phyloP scores from a whole-genome alignment of 345 rosid genomes.

The Populus euphratica region DNA sequence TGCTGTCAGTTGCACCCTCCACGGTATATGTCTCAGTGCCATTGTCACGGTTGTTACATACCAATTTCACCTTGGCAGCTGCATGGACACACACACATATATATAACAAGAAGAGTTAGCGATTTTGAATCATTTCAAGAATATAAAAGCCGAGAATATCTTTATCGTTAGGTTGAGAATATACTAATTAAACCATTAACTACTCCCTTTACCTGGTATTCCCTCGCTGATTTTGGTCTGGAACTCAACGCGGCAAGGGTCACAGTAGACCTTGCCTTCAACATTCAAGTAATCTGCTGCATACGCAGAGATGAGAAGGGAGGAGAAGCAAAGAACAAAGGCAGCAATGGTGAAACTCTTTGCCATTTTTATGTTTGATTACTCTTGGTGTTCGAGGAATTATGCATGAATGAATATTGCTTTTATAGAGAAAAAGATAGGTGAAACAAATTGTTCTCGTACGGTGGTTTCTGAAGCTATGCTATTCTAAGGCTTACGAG shows the following conservation, averaged over 20 bases:
- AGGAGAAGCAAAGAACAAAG: conserved; percentile 19
- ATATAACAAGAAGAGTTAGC: background rate
- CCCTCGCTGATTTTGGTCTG: conserved; percentile 9
- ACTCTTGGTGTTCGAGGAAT: background rate
- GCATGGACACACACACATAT: background rate
- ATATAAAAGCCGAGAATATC: background rate
- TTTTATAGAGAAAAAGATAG: background rate
- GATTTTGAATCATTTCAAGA: background rate
- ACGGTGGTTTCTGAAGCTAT: background rate
- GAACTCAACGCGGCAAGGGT: conserved; percentile 27
- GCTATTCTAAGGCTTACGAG: background rate
- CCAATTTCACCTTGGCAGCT: conserved; percentile 17
- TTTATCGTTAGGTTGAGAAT: too few relatives aligned
- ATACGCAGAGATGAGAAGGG: background rate
- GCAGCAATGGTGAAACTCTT: conserved; percentile 1
- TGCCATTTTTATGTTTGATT: conserved; percentile 8
- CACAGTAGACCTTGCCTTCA: conserved; percentile 26
- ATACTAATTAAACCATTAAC: too few relatives aligned
- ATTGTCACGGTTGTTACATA: conserved; percentile 10
- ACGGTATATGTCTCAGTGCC: background rate
- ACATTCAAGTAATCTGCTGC: background rate
- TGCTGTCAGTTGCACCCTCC: background rate
- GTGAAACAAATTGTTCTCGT: background rate
- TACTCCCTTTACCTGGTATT: background rate
- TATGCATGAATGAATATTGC: background rate